These are phyloP conservation scores for Grigorovia humatica DNA, from an alignment of 805 yeast species.

Conservation along the genomic window DNA sequence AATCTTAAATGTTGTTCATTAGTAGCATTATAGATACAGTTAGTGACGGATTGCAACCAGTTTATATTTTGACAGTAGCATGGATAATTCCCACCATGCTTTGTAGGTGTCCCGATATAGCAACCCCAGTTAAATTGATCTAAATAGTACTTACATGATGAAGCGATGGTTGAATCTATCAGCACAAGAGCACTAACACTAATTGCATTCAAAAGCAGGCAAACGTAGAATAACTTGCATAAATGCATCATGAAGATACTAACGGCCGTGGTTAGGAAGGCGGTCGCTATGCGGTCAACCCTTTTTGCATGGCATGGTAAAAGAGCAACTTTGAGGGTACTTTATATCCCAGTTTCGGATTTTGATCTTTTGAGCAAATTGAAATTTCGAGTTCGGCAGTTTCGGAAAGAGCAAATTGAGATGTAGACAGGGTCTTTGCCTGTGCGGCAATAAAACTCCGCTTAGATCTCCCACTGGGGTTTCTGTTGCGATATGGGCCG, in stretches of 20 bases:
- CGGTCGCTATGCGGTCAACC: neutral
- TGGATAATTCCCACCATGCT: slow-evolving; percentile 26
- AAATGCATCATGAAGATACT: neutral
- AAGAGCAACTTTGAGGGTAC: neutral
- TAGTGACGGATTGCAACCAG: slow-evolving; percentile 37
- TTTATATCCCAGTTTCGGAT: neutral
- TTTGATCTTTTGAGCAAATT: neutral
- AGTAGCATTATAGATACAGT: slow-evolving; percentile 31
- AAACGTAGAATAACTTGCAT: neutral
- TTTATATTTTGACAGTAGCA: slow-evolving; percentile 35
- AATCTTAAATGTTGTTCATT: slow-evolving; percentile 21
- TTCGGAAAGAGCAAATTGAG: neutral
- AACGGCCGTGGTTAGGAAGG: no score
- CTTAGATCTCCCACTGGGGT: neutral
- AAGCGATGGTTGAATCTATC: slow-evolving; percentile 30
- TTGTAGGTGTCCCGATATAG: slow-evolving; percentile 20
- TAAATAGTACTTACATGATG: slow-evolving; percentile 34
- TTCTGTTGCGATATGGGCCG: neutral
- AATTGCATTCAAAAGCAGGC: no score
- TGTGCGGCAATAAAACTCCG: neutral
- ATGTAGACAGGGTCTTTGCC: neutral
- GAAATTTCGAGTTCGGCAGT: neutral
- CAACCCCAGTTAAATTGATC: slow-evolving; percentile 37
- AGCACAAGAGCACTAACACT: slow-evolving; percentile 11
- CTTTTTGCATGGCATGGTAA: neutral